These are phyloP conservation scores for Boletales sp. DNA, from an alignment of 768 basidiomycete species.

Conservation along the genomic window DNA sequence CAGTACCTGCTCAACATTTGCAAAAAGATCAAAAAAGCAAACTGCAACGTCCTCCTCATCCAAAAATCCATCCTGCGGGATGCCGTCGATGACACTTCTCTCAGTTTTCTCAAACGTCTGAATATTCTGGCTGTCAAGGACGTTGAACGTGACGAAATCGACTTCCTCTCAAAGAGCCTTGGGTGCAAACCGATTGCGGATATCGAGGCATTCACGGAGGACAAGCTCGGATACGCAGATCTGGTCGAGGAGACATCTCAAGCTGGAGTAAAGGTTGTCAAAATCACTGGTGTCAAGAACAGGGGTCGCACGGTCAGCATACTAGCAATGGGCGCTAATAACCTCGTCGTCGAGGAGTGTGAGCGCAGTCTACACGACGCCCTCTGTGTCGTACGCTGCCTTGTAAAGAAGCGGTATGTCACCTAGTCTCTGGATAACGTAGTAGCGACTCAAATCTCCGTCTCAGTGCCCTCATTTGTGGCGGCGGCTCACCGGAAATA, in stretches of 20 bases:
- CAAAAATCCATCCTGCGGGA: conserved; percentile 99
- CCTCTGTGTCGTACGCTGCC: conserved; percentile 95
- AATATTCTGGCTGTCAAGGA: conserved; percentile 97
- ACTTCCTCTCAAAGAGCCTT: conserved; percentile 91
- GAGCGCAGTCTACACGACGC: conserved; percentile 98
- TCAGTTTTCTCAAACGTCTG: conserved; percentile 95
- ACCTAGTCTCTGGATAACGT: background rate
- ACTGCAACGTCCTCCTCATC: conserved; percentile 97
- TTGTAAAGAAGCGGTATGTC: conserved; percentile 93
- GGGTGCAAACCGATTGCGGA: conserved; percentile 97
- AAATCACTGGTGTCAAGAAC: conserved; percentile 93
- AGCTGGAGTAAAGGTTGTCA: conserved; percentile 86
- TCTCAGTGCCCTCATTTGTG: conserved; percentile 83
- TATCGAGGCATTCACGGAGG: conserved; percentile 95
- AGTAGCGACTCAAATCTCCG: background rate
- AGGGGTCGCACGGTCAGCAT: conserved; percentile 93
- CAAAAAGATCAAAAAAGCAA: conserved; percentile 99
- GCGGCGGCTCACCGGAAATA: conserved; percentile 97
- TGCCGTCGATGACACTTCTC: conserved; percentile 96
- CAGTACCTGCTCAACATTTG: conserved; percentile 96
- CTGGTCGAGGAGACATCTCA: conserved; percentile 85
- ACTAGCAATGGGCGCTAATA: conserved; percentile 91
- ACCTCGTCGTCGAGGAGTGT: conserved; percentile 91
- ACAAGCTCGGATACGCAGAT: conserved; percentile 96
- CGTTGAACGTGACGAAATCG: conserved; percentile 97